Evolutionary conservation across 192 early-diverging fungal genomes (phyloP), one percentile per base, ranked within the genome.

Genomic region (Allomyces arbusculus): DNA sequence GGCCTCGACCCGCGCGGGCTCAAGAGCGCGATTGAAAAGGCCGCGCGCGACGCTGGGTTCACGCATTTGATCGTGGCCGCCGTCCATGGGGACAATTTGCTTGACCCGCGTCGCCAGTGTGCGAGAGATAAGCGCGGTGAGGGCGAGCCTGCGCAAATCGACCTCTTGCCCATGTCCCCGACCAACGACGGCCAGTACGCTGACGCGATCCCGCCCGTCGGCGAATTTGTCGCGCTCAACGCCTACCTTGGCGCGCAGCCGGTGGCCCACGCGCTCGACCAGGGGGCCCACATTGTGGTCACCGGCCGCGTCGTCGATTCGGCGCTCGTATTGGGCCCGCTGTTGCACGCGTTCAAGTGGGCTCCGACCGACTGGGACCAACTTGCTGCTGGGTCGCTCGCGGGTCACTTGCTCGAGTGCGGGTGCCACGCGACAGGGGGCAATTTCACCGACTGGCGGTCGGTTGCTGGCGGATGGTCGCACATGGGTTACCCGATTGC

Each of bases 401-500:
- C 81, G 9, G 84, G 84, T 19, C 84, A 86, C 58, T 78, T 84
- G 63, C 80, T 86, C 55, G 84, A 84, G 71, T 86, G 84, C 66
- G 84, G 84, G 16, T 81, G 81, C 69, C 84, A 86, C 23, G 75
- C 81, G 25, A 86, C 84, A 14, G 82, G 84, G 45, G 84, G 82
- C 10, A 86, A 84, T 67, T 86, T 84, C 69, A 86, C 84, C 1
- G 84, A 86, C 66, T 86, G 84, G 84, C 71, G 73, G 23, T 81
- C 82, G 12, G 64, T 71, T 2, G 61, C 77, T 62, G 79, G 81
- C 23, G 84, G 84, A 50, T 86, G 73, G 65, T 64, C 76, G 23
- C 82, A 84, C 65, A 84, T 86, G 77, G 84, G 84, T n/a, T 86
- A 84, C 70, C 84, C 84, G 10, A 76, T 86, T 62, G 81, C 78